Evolutionary conservation across 768 basidiomycete genomes (phyloP), one percentile per base, ranked within the genome.

Genomic region (Boletales sp.): DNA sequence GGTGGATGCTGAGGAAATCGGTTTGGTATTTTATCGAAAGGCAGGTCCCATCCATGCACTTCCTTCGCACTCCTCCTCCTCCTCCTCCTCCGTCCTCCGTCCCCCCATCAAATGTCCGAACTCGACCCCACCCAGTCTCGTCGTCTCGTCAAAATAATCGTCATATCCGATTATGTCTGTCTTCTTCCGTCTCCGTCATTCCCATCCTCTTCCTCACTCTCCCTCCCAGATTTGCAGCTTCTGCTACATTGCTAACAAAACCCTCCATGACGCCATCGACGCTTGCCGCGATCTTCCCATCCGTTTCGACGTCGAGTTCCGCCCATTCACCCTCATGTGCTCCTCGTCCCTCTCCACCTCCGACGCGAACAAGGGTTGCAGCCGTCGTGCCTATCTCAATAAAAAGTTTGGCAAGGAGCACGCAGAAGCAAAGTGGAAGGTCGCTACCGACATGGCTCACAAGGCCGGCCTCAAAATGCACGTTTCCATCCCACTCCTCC

Each of bases 161-260:
- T 68, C 49, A 69, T 68, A 57, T 68, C 67, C 24, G 67, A 68
- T 53, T 68, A 64, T 37, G 67, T 70, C 37, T n/a, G 66, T 66
- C 24, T 27, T 27, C 24, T 7, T 11, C 18, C 36, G 12, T 37
- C 29, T 14, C 10, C 12, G 2, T 27, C 18, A n/a, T 27, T 17
- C 29, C 43, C 36, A 14, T 13, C 17, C 24, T 5, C 19, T 2
- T 36, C 21, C 60, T 62, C 57, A 59, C 30, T 35, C n/a, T 30
- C 8, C 9, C 21, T 7, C 1, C 24, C 48, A 69, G 68, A 51
- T 67, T 19, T 72, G 71, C 52, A 52, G 50, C 39, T 72, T 71
- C 51, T 74, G 73, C 42, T 73, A 73, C 59, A 69, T 74, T 40
- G 69, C 60, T 17, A 59, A 66, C 60, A 71, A 71, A 59, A 61